Percentiles rank a stretch among this genome's conserved stretches.
phyloP scores from a whole-genome alignment of 257 asterid species.

The Linaria vulgaris region DNA sequence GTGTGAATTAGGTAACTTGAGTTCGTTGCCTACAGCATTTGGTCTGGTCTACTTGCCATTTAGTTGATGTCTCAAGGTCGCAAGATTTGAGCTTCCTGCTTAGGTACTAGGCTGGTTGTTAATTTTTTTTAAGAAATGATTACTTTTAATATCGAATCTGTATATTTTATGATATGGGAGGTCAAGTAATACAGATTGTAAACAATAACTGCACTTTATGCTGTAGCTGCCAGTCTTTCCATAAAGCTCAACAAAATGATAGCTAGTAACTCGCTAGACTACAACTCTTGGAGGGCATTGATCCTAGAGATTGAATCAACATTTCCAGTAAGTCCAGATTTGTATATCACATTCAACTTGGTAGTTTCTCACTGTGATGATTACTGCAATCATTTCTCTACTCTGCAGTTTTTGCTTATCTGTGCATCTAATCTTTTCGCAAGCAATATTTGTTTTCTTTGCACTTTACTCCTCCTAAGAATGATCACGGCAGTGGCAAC shows the following conservation, averaged over 20 bases:
- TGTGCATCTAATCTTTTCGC: background rate
- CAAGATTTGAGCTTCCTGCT: too few relatives aligned
- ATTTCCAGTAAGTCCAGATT: constrained; percentile 46
- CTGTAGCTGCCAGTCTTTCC: constrained; percentile 42
- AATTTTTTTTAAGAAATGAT: background rate
- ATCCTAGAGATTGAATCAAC: constrained; percentile 61
- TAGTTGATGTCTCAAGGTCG: too few relatives aligned
- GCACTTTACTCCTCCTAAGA: background rate
- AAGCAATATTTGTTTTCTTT: background rate
- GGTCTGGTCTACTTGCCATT: too few relatives aligned
- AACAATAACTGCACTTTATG: constrained; percentile 22
- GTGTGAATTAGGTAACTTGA: too few relatives aligned
- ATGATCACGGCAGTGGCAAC: background rate
- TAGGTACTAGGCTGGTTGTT: background rate
- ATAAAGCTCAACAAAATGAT: constrained; percentile 58
- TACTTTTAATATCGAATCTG: background rate
- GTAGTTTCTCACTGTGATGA: background rate
- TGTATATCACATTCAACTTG: background rate
- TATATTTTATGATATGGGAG: constrained; percentile 6
- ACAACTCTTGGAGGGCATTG: constrained; percentile 60
- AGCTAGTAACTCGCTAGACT: constrained; percentile 49
- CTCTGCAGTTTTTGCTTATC: background rate
- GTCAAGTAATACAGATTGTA: constrained; percentile 22
- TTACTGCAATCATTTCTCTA: background rate
- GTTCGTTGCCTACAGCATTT: too few relatives aligned